Base-by-base conservation (phyloP, 495 filamentous ascomycete genomes). In the Penicillium ochrochloron region DNA sequence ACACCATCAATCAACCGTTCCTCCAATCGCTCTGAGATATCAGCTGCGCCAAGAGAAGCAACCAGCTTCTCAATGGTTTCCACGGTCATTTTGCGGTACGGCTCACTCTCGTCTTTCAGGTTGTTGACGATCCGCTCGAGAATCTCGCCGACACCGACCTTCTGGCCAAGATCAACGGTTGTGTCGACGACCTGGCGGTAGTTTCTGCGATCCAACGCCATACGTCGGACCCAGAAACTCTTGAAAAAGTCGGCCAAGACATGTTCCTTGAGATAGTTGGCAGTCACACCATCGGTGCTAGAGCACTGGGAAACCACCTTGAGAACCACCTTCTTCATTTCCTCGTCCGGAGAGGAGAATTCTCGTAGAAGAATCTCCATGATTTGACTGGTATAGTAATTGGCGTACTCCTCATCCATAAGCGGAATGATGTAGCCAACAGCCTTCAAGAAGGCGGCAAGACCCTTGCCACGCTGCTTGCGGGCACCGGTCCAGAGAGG, bases 401-500 rank as follows among this genome's bases (percentile, higher is more conserved):
- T 97, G 75, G 94, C 92, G 76, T 97, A 98, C 73, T 99, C 96
- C 74, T 97, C 95, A 79, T 99, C 96, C 96, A 99, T 98, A 41
- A 99, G 84, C 1, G 96, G 96, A 68, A 99, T 98, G 70, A 99
- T 96, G 73, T 95, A 97, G 25, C 96, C 96, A 55, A 98, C 94
- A 42, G 96, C 96, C 76, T 99, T 99, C 29, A 99, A 80, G 78
- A 97, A 99, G 23, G 93, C 93, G 25, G 96, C 93, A 39, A 99
- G 83, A 73, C 94, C 93, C 72, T 99, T 99, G 57, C 96, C 96
- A 60, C 96, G 88, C 76, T 99, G 96, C 77, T 97, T 97, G 52
- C 94, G 69, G 33, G 94, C 94, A 57, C 95, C 95, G 14, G 92
- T 97, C 95, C 95, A 99, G 0, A 99, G 86, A 52, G 96, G 95